Base-by-base conservation (phyloP, 805 yeast genomes). In the Saccharomycopsis selenospora region DNA sequence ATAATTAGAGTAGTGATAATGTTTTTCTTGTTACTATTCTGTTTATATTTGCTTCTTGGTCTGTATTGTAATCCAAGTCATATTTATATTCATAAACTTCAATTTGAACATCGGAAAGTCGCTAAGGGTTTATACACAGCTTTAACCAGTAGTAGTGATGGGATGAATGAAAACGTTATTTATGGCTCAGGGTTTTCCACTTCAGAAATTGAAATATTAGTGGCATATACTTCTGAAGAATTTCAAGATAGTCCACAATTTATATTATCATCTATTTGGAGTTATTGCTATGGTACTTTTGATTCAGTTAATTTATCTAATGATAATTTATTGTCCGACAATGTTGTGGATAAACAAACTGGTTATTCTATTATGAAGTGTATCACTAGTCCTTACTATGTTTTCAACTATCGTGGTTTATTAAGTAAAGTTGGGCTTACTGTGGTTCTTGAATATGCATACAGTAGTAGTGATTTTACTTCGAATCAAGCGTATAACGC, bases 31-130 rank as follows among this genome's bases (percentile, higher is more conserved):
- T 45, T 8, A 45, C 45, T 23, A 11, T 26, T 8, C 4, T 44
- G 18, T 14, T 45, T 23, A 26, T 41, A 3, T 11, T 49, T 11
- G 17, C 13, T 33, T 4, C 36, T 28, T 22, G 52, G 50, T 5
- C 36, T 28, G 33, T 6, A 24, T 14, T 5, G 25, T 7, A 23
- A n/a, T 14, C 41, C 46, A 17, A 13, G 17, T 10, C 17, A 23
- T 10, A 40, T 50, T 4, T 50, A 50, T 22, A 42, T 48, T 36
- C 46, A 50, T 43, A 57, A 69, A 36, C 62, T 80, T 33, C 71
- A 73, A 55, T 76, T 79, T 50, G 68, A 74, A 3, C 80, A 75
- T 54, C 60, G 71, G 4, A 78, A 76, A 51, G 74, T 80, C 17
- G 71, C 80, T 1, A 56, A 63, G 17, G 85, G 85, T 1, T 60